A percentile compares a stretch with the other conserved stretches of the same genome.
Conservation (phyloP, 1,284 basidiomycete species). For the Apiotrichum veenhuisii region DNA sequence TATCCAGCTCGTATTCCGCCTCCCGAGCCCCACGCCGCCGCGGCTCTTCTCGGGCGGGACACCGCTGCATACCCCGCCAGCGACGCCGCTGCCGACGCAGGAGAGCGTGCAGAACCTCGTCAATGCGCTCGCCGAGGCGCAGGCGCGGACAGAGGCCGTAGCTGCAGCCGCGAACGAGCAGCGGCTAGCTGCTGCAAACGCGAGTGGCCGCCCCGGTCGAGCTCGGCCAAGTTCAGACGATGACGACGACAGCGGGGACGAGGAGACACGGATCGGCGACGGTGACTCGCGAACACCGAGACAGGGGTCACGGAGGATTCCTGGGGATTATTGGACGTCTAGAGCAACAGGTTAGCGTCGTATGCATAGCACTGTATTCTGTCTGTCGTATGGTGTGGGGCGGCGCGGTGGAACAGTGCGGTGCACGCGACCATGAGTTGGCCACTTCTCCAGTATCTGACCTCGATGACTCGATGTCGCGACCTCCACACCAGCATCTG, state of each 20-base stretch:
- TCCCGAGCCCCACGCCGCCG: slow-evolving; percentile 28
- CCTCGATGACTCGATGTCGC: too few species aligned
- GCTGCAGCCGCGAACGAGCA: background rate
- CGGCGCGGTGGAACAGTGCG: background rate
- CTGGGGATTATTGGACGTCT: slow-evolving; percentile 25
- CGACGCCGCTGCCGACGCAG: slow-evolving; percentile 5
- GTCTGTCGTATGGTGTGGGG: slow-evolving; percentile 1
- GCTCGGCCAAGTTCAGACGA: background rate
- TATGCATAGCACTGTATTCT: slow-evolving; percentile 16
- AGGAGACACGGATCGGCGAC: background rate
- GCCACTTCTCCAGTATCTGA: too few species aligned
- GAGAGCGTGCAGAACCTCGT: background rate
- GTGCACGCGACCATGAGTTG: too few species aligned
- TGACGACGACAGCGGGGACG: background rate
- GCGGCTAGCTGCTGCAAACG: slow-evolving; percentile 1
- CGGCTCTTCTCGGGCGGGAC: slow-evolving; percentile 34
- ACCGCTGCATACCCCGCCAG: slow-evolving; percentile 24
- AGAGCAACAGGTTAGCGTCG: slow-evolving; percentile 9
- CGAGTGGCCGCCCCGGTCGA: background rate
- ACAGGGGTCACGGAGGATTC: slow-evolving; percentile 7
- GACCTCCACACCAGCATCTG: too few species aligned
- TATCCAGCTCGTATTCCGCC: slow-evolving; percentile 27
- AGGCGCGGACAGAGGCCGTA: background rate
- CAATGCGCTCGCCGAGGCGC: slow-evolving; percentile 5
- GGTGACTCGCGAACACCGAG: background rate